Base-by-base conservation (phyloP, 192 early-diverging fungal genomes). In the Mycoemilia scoparia region DNA sequence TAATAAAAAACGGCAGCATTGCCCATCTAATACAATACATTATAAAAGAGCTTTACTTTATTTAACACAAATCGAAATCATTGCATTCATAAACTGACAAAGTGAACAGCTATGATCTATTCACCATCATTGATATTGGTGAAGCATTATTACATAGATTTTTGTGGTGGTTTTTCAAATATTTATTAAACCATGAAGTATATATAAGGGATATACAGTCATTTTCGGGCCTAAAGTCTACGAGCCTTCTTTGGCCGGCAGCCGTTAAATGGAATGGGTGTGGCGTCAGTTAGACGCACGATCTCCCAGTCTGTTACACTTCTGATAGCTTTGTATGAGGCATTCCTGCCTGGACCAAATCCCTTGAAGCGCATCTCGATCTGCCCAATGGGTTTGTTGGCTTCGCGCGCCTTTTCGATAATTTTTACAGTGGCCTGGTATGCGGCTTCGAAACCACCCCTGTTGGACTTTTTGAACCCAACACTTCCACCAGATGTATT, bases 311-410 rank as follows among this genome's bases (percentile, higher is more conserved):
- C 57, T 5, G 81, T 84, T 22, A 73, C 47, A 7, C 74, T 69
- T 17, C 70, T 54, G 8, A 92, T 51, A 3, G 87, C 86, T 54
- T 84, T 79, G 67, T 84, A 90, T 0, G 79, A 82, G 30, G 87
- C 86, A 50, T 91, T 87, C 24, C 91, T 56, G 4, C 87, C 91
- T 1, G 79, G 71, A 2, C 91, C 91, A 54, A 89, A 90, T 16
- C 86, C 84, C 44, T 87, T 85, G 18, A 96, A 61, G 29, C 74
- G 60, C 21, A 96, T 47, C 46, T 93, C 82, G 14, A 87, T 36
- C 17, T 64, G 73, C 11, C 49, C 41, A 7, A 79, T 62, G 22
- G 56, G 54, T 10, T 84, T 60, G 12, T 66, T 71, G 51, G 72
- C 75, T 43, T 79, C 74, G 33, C 72, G 52, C 21, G 70, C 63